A percentile compares a stretch with the other conserved stretches of the same genome.
phyloP scores from a whole-genome alignment of 2,329 filamentous ascomycete genomes.

The Microsporum ferrugineum region DNA sequence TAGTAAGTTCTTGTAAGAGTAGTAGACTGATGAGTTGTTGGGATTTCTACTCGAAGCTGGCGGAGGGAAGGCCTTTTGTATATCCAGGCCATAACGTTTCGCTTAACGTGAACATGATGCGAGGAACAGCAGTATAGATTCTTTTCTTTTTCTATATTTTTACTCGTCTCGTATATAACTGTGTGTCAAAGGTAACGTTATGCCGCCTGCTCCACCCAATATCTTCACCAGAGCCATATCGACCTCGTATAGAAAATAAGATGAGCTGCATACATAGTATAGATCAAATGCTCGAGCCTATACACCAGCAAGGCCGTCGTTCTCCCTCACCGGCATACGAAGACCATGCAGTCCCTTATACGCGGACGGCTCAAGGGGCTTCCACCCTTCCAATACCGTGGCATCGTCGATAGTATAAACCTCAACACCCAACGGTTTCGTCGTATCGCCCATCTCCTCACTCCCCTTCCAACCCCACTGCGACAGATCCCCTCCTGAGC shows the following conservation, averaged over 20 bases:
- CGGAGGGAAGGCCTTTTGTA: not conserved
- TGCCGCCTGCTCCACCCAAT: not conserved
- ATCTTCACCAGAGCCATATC: not conserved
- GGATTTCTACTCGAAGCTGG: not conserved
- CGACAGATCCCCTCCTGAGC: constrained; percentile 69
- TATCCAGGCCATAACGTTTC: not conserved
- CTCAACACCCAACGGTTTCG: constrained; percentile 63
- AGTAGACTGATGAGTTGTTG: not conserved
- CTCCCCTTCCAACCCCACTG: constrained; percentile 66
- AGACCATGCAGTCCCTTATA: constrained; percentile 60
- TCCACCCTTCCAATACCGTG: constrained; percentile 50
- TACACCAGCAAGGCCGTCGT: constrained; percentile 14
- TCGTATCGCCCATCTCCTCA: constrained; percentile 52
- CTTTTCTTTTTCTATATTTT: not conserved
- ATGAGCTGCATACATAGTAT: not conserved
- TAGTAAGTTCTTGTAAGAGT: not conserved
- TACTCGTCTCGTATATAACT: not conserved
- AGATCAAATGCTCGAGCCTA: not conserved
- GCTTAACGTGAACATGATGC: not conserved
- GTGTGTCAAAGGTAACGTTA: not conserved
- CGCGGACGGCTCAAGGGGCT: constrained; percentile 44
- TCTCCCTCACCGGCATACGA: constrained; percentile 34
- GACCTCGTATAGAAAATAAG: not conserved
- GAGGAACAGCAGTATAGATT: not conserved
- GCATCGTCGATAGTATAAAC: constrained; percentile 53